phyloP scores from a whole-genome alignment of 2,329 filamentous ascomycete species.

The Xylariaceae sp. region DNA sequence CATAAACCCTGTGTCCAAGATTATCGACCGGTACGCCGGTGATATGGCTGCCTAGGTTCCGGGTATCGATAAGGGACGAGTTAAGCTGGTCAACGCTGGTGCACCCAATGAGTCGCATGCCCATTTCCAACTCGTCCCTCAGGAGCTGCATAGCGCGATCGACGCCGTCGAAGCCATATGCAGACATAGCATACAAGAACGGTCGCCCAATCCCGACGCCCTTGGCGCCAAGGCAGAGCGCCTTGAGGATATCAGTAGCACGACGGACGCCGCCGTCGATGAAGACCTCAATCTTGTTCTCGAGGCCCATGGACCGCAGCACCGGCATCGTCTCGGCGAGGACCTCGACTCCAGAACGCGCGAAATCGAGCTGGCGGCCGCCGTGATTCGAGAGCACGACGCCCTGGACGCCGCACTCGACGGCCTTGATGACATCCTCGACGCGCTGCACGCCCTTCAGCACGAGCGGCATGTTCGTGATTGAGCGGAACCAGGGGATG shows the following conservation, averaged over 20 bases:
- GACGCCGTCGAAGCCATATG: conserved; percentile 86
- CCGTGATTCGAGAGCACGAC: conserved; percentile 97
- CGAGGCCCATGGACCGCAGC: conserved; percentile 73
- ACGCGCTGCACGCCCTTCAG: conserved; percentile 97
- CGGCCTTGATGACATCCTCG: conserved; percentile 90
- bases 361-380: conserved; percentile 90
- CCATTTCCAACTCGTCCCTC: conserved; percentile 98
- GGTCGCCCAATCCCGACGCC: conserved; percentile 94
- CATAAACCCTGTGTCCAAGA: conserved; percentile 58
- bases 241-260: conserved; percentile 94
- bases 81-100: conserved; percentile 77
- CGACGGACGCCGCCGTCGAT: conserved; percentile 90
- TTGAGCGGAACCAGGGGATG: conserved; percentile 87
- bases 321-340: conserved; percentile 93
- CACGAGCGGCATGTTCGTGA: conserved; percentile 94
- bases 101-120: conserved; percentile 92
- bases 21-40: conserved; percentile 57
- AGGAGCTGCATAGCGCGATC: conserved; percentile 91
- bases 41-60: conserved; percentile 67
- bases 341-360: conserved; percentile 86
- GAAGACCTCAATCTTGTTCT: conserved; percentile 83
- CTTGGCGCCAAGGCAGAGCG: conserved; percentile 87
- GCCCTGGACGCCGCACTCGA: conserved; percentile 81
- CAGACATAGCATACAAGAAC: conserved; percentile 95
- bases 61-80: conserved; percentile 78